Percentiles rank a stretch among this genome's conserved stretches.
phyloP scores from a whole-genome alignment of 192 early-diverging fungal genomes.

The Coemansia sp. region DNA sequence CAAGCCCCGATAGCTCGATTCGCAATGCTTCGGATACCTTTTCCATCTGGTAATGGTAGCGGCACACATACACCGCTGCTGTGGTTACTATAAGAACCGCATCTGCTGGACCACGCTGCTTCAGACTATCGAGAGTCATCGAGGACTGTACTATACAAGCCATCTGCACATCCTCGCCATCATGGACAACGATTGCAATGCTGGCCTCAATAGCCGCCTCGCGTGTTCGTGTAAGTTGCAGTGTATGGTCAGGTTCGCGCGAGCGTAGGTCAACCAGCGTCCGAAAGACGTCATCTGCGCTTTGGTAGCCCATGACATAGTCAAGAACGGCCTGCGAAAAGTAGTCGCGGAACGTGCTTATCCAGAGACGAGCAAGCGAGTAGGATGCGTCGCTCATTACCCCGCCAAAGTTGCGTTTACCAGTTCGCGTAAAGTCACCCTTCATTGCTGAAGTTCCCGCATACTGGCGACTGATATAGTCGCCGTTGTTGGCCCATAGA shows the following conservation, averaged over 20 bases:
- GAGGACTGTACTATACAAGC: slow-evolving; percentile 67
- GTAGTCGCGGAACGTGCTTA: slow-evolving; percentile 72
- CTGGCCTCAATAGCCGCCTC: slow-evolving; percentile 54
- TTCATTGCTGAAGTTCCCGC: slow-evolving; percentile 77
- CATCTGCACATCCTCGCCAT: slow-evolving; percentile 58
- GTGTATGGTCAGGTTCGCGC: slow-evolving; percentile 38
- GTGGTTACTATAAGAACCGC: slow-evolving; percentile 65
- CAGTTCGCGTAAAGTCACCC: slow-evolving; percentile 74
- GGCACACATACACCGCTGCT: slow-evolving; percentile 66
- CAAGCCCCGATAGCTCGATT: slow-evolving; percentile 57
- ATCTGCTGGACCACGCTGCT: slow-evolving; percentile 54
- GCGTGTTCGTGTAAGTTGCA: slow-evolving; percentile 21
- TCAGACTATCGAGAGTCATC: slow-evolving; percentile 50
- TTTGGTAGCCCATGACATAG: slow-evolving; percentile 37
- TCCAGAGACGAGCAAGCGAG: slow-evolving; percentile 70
- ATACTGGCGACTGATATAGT: slow-evolving; percentile 73
- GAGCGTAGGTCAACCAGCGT: slow-evolving; percentile 45
- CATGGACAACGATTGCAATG: slow-evolving; percentile 60
- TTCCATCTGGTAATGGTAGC: slow-evolving; percentile 65
- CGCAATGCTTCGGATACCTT: slow-evolving; percentile 65
- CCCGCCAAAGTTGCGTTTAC: slow-evolving; percentile 69
- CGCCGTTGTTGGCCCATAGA: slow-evolving; percentile 80
- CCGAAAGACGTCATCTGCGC: slow-evolving; percentile 33
- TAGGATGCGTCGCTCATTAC: slow-evolving; percentile 77
- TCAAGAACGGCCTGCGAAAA: slow-evolving; percentile 59